phyloP scores from a whole-genome alignment of 257 asterid species.

The Pogostemon cablin region DNA sequence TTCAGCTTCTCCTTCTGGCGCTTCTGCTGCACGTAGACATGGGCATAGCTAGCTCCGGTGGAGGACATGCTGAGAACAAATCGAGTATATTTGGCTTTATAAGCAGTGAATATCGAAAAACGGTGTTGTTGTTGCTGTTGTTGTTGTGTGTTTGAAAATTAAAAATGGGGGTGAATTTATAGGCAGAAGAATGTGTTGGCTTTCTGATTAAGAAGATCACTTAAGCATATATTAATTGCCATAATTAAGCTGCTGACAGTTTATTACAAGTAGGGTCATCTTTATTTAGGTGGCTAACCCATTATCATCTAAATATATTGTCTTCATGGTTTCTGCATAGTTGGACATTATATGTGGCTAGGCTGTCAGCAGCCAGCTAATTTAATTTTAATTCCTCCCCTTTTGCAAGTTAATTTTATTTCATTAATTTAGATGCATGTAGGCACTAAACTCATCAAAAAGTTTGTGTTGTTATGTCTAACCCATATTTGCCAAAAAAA shows the following conservation, averaged over 20 bases:
- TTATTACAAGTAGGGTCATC: conserved; percentile 31
- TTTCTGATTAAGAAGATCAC: conserved; percentile 33
- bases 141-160: conserved; percentile 13
- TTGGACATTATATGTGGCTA: conserved; percentile 38
- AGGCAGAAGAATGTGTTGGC: conserved; percentile 39
- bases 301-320: conserved; percentile 27
- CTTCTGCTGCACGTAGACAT: conserved; percentile 48
- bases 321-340: conserved; percentile 33
- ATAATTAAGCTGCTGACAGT: neutral
- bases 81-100: neutral
- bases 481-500: neutral
- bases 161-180: conserved; percentile 40
- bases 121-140: neutral
- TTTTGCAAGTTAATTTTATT: neutral
- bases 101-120: neutral
- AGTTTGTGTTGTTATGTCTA: conserved; percentile 7
- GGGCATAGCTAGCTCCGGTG: conserved; percentile 49
- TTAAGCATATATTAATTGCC: conserved; percentile 25
- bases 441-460: conserved; percentile 23
- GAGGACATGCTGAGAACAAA: conserved; percentile 43
- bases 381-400: neutral
- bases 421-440: conserved; percentile 6
- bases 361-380: conserved; percentile 37
- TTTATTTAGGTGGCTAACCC: conserved; percentile 35
- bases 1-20: conserved; percentile 37